Conservation (phyloP, 305 asterid species). For the Nicotiana rustica region DNA sequence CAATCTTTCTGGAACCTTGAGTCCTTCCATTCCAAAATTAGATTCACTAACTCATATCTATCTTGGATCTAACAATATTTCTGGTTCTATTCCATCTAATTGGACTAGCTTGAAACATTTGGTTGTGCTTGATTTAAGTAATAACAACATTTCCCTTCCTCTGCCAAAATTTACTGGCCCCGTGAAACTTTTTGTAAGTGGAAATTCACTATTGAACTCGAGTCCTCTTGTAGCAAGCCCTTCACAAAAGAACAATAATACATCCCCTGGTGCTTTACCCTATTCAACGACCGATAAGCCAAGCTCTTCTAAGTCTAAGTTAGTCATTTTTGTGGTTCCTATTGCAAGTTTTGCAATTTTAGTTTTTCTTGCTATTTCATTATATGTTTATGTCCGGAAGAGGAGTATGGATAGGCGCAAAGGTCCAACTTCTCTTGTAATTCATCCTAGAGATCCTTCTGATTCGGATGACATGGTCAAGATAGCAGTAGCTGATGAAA, state of each 20-base stretch:
- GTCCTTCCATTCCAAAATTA: conserved; percentile 69
- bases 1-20: conserved; percentile 71
- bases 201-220: conserved; percentile 59
- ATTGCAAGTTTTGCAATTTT: conserved; percentile 59
- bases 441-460: conserved; percentile 77
- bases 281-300: conserved; percentile 34
- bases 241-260: conserved; percentile 35
- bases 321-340: conserved; percentile 61
- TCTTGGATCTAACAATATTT: conserved; percentile 67
- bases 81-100: conserved; percentile 67
- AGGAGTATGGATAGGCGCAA: conserved; percentile 46
- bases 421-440: conserved; percentile 64
- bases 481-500: conserved; percentile 59
- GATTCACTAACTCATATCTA: conserved; percentile 62
- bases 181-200: conserved; percentile 57
- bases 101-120: conserved; percentile 73
- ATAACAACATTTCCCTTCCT: conserved; percentile 74
- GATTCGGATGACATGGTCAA: conserved; percentile 60
- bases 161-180: conserved; percentile 56
- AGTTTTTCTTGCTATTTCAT: conserved; percentile 53
- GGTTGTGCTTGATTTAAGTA: conserved; percentile 61
- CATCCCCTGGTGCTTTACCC: conserved; percentile 42
- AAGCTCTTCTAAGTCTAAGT: conserved; percentile 47
- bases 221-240: conserved; percentile 45
- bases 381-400: conserved; percentile 56